Evolutionary conservation across 163 green algal species (phyloP).

Genomic region (Chlorella variabilis): DNA sequence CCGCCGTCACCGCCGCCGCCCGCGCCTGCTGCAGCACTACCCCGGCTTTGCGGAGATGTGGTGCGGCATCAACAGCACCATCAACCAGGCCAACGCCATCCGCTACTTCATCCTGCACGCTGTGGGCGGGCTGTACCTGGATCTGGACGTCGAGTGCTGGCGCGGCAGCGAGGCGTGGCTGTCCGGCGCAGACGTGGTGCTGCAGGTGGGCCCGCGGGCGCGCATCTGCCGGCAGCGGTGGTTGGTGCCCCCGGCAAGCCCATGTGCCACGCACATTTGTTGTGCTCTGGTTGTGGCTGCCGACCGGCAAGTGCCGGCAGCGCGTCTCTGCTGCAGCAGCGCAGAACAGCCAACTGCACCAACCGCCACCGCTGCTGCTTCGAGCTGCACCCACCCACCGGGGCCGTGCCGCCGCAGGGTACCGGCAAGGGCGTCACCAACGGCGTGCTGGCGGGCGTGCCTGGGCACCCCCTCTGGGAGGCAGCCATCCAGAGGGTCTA

Average conservation of each 20-base stretch:
- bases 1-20: too few relatives aligned
- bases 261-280: too few relatives aligned
- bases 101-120: slow-evolving; percentile 40
- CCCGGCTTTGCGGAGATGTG: slow-evolving; percentile 7
- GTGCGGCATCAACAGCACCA: not conserved
- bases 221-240: not conserved
- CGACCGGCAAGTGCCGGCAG: too few relatives aligned
- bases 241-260: not conserved
- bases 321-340: too few relatives aligned
- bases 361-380: too few relatives aligned
- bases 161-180: not conserved
- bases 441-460: slow-evolving; percentile 24
- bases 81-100: slow-evolving; percentile 17
- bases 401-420: not conserved
- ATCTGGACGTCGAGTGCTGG: slow-evolving; percentile 41
- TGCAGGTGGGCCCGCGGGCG: slow-evolving; percentile 1
- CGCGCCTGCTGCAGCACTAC: slow-evolving; percentile 5
- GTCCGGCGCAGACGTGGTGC: slow-evolving; percentile 12
- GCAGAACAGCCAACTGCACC: too few relatives aligned
- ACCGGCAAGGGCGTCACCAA: slow-evolving; percentile 1
- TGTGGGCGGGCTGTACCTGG: slow-evolving; percentile 33
- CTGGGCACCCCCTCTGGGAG: slow-evolving; percentile 36
- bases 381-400: too few relatives aligned
- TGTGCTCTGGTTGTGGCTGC: too few relatives aligned
- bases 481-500: slow-evolving; percentile 8